A percentile compares a stretch with the other conserved stretches of the same genome.
These are phyloP conservation scores for Vigna radiata DNA, from an alignment of 306 rosid genomes.

Conservation along the genomic window DNA sequence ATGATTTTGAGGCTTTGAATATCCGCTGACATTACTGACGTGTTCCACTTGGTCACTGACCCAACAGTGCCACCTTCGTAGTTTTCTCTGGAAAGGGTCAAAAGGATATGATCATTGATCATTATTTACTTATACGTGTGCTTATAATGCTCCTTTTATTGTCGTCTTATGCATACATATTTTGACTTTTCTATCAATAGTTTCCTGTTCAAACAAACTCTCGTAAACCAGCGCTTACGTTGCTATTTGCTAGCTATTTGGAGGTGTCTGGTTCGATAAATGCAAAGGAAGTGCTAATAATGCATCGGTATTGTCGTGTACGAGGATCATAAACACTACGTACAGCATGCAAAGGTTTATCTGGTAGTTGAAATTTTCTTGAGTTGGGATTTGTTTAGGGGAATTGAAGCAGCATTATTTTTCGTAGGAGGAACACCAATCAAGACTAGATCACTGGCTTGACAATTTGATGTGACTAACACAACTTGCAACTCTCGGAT, in stretches of 20 bases:
- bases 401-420: neutral
- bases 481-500: conserved; percentile 5
- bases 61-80: conserved; percentile 20
- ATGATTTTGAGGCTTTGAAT: neutral
- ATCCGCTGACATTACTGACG: conserved; percentile 3
- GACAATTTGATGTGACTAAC: conserved; percentile 19
- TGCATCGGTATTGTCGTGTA: conserved; percentile 22
- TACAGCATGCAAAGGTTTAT: neutral
- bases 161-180: conserved; percentile 3
- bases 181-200: neutral
- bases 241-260: neutral
- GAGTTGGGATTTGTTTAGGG: neutral
- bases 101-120: neutral
- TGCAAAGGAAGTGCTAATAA: neutral
- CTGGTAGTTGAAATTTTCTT: neutral
- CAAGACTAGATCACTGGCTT: conserved; percentile 1
- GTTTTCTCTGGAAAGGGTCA: conserved; percentile 5
- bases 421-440: neutral
- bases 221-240: neutral
- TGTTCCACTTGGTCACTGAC: conserved; percentile 23
- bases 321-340: conserved; percentile 12
- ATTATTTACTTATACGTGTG: neutral
- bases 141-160: neutral
- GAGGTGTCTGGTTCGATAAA: neutral
- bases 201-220: neutral